Evolutionary conservation across 1,284 basidiomycete genomes (phyloP).

Genomic region (Trametes hirsuta): DNA sequence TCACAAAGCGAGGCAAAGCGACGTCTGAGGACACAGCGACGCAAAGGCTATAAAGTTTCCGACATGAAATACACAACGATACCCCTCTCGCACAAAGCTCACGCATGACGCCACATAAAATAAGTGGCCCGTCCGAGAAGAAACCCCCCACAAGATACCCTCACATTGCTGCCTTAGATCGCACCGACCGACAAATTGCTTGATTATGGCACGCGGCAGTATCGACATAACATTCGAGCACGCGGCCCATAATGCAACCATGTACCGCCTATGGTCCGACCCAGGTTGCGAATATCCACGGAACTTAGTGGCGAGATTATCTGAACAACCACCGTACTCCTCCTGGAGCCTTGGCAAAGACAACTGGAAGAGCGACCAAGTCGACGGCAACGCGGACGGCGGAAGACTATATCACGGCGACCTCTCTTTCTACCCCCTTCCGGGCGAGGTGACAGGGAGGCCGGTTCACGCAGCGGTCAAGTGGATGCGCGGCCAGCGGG

Average conservation of each 20-base stretch:
- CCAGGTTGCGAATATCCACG: constrained; percentile 4
- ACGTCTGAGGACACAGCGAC: too few relatives aligned
- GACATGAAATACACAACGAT: too few relatives aligned
- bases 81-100: too few relatives aligned
- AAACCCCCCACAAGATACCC: background rate
- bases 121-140: too few relatives aligned
- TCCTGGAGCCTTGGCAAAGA: constrained; percentile 12
- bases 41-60: too few relatives aligned
- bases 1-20: too few relatives aligned
- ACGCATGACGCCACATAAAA: too few relatives aligned
- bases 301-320: constrained; percentile 17
- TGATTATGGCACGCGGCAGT: background rate
- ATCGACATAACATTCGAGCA: constrained; percentile 23
- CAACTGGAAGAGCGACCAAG: constrained; percentile 10
- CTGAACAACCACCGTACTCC: constrained; percentile 1
- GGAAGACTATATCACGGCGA: constrained; percentile 17
- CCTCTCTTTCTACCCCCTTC: constrained; percentile 10
- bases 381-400: constrained; percentile 5
- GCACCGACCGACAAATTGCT: background rate
- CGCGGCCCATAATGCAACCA: constrained; percentile 3
- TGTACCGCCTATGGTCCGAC: constrained; percentile 16
- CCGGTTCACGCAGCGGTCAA: constrained; percentile 23
- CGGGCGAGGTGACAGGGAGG: background rate
- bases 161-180: background rate
- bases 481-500: constrained; percentile 29